Percentiles rank a stretch among this genome's conserved stretches.
phyloP scores from a whole-genome alignment of 768 basidiomycete genomes.

The Phlebiopsis flavidoalba region DNA sequence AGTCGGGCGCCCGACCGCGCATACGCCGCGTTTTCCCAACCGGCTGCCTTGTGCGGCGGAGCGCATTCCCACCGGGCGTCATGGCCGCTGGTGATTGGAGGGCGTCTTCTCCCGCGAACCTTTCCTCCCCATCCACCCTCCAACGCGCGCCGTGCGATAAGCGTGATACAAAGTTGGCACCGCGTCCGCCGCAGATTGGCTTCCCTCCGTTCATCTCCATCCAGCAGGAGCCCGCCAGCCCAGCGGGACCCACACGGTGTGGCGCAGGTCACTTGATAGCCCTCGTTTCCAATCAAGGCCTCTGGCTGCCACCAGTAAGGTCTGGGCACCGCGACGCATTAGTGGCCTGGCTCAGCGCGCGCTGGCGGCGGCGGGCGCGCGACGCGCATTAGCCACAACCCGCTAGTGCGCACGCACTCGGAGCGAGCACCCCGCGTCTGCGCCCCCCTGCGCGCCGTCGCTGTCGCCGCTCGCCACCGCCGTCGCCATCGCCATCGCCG shows the following conservation, averaged over 20 bases:
- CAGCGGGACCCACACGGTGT: conserved; percentile 3
- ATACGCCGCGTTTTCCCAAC: conserved; percentile 5
- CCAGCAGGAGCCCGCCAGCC: not conserved
- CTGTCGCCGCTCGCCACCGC: no score
- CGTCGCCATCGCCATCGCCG: no score
- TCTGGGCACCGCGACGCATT: not conserved
- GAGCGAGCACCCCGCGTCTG: no score
- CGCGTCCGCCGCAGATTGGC: conserved; percentile 16
- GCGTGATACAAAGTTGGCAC: conserved; percentile 18
- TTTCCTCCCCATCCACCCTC: no score
- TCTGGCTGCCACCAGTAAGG: not conserved
- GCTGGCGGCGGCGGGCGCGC: no score
- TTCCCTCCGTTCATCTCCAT: not conserved
- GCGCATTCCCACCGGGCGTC: not conserved
- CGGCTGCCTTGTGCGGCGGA: not conserved
- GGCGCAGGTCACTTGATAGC: conserved; percentile 4
- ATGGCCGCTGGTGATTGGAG: not conserved
- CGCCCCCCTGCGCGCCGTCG: no score
- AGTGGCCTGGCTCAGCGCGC: no score
- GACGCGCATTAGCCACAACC: no score
- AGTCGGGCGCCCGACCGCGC: not conserved
- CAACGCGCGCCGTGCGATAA: conserved; percentile 24
- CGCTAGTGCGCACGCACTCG: no score
- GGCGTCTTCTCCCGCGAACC: conserved; percentile 29
- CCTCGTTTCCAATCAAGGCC: conserved; percentile 5